phyloP scores from a whole-genome alignment of 306 rosid species.

The Urtica urens region DNA sequence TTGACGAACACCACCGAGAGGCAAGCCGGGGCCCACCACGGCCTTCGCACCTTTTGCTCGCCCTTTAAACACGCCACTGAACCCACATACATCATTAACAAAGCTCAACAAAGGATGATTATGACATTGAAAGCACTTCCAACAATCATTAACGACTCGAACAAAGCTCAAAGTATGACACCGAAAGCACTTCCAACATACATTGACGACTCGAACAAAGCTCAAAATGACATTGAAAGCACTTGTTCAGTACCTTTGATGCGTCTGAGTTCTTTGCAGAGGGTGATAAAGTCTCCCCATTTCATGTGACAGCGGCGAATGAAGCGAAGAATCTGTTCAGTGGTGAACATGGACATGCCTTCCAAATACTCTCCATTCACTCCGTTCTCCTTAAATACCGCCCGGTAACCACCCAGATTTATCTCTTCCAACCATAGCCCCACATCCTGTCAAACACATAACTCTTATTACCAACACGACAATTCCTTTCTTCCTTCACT shows the following conservation, averaged over 20 bases:
- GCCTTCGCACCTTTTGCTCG: conserved; percentile 96
- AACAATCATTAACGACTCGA: no score
- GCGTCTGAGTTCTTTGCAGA: conserved; percentile 95
- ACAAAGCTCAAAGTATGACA: no score
- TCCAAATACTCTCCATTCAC: conserved; percentile 97
- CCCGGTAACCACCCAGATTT: conserved; percentile 83
- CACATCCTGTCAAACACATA: conserved; percentile 61
- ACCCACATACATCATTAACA: conserved; percentile 5
- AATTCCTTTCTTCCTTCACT: no score
- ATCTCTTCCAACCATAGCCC: conserved; percentile 98
- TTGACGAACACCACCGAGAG: conserved; percentile 73
- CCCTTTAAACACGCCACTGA: conserved; percentile 99
- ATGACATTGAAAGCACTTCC: background rate
- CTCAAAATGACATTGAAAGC: no score
- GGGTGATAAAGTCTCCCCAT: conserved; percentile 97
- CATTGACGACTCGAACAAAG: no score
- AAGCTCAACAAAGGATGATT: background rate
- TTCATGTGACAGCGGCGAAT: conserved; percentile 98
- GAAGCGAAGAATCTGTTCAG: conserved; percentile 96
- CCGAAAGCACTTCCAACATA: no score
- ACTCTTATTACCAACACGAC: no score
- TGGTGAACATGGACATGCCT: conserved; percentile 99
- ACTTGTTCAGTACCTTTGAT: conserved; percentile 72
- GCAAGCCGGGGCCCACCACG: conserved; percentile 99
- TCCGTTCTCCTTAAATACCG: conserved; percentile 84